Percentiles rank a stretch among this genome's conserved stretches.
phyloP scores from a whole-genome alignment of 495 filamentous ascomycete species.

The Aspergillus ostianus region DNA sequence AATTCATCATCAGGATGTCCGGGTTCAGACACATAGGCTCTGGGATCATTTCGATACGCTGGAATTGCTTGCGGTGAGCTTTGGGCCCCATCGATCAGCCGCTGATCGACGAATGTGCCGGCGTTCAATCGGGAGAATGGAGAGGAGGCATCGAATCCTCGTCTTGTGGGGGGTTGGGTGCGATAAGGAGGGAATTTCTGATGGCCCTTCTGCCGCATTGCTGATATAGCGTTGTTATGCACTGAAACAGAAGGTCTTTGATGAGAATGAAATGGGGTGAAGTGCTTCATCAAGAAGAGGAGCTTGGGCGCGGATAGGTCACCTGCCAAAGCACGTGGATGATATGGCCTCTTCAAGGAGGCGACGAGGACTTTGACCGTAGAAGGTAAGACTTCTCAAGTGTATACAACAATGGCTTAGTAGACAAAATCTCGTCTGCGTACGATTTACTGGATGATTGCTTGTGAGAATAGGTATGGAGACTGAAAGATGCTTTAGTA shows the following conservation, averaged over 20 bases:
- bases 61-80: slow-evolving; percentile 9
- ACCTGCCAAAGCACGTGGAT: slow-evolving; percentile 2
- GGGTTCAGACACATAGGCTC: background rate
- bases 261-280: background rate
- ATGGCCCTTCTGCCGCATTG: background rate
- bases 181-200: background rate
- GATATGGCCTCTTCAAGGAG: background rate
- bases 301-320: background rate
- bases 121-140: background rate
- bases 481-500: background rate
- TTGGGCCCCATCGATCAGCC: slow-evolving; percentile 29
- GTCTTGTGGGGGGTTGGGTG: background rate
- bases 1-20: slow-evolving; percentile 18
- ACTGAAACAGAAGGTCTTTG: background rate
- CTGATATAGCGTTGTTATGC: background rate
- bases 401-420: too few relatives aligned
- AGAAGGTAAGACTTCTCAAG: too few relatives aligned
- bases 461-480: background rate
- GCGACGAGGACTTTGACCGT: background rate
- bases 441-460: background rate
- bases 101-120: slow-evolving; percentile 24
- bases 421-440: too few relatives aligned
- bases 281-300: background rate
- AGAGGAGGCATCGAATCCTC: background rate
- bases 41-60: background rate